Percentiles rank a stretch among this genome's conserved stretches.
Conservation (phyloP, 2,329 filamentous ascomycete genomes). For the Cladobotryum mycophilum region DNA sequence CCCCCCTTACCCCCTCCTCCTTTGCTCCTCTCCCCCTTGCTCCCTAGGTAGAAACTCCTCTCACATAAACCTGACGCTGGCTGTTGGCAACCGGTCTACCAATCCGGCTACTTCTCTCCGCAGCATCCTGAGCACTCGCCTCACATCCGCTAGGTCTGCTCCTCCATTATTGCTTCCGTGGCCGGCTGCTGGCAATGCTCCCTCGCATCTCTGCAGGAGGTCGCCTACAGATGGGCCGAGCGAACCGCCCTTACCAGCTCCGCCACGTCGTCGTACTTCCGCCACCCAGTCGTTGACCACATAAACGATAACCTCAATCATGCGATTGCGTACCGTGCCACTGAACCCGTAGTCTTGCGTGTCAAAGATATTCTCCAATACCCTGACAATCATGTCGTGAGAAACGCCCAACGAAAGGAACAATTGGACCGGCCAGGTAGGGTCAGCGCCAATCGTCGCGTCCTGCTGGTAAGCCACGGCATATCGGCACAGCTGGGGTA, state of each 20-base stretch:
- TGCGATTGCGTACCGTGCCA: conserved; percentile 40
- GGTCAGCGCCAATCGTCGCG: conserved; percentile 49
- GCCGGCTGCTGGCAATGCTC: conserved; percentile 33
- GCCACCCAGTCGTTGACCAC: conserved; percentile 44
- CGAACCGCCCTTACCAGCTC: conserved; percentile 31
- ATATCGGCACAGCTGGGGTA: conserved; percentile 59
- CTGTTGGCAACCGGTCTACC: conserved; percentile 35
- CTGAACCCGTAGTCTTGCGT: conserved; percentile 55
- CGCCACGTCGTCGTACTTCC: conserved; percentile 43
- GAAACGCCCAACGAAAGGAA: conserved; percentile 52
- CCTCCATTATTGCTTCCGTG: conserved; percentile 40
- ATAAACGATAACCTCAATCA: conserved; percentile 50
- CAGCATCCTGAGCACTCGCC: conserved; percentile 36
- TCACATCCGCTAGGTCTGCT: conserved; percentile 37
- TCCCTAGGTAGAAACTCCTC: background rate
- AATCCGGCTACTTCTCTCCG: conserved; percentile 40
- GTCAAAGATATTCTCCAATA: conserved; percentile 52
- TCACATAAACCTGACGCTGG: conserved; percentile 42
- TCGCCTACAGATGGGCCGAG: conserved; percentile 43
- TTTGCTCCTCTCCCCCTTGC: background rate
- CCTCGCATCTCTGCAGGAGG: conserved; percentile 45
- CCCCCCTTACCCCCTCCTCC: conserved; percentile 3
- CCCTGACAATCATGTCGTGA: conserved; percentile 49
- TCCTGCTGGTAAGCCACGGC: conserved; percentile 54
- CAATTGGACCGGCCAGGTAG: conserved; percentile 51